Evolutionary conservation across 257 asterid species (phyloP).

Genomic region (Solanum bulbocastanum): DNA sequence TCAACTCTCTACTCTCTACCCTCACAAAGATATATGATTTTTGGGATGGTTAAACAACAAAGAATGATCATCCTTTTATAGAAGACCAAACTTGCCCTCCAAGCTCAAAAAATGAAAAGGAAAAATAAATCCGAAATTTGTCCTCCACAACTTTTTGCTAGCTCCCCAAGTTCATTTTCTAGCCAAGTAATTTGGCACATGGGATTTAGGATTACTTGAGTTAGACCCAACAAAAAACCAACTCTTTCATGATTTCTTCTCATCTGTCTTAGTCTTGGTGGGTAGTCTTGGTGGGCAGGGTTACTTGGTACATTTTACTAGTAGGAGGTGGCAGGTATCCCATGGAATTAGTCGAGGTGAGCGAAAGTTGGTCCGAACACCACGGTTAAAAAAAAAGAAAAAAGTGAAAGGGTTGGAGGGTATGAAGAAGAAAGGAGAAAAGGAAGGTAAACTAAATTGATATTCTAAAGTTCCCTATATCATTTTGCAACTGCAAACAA

Average conservation of each 20-base stretch:
- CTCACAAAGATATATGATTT: neutral
- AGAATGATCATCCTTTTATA: neutral
- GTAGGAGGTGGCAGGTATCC: neutral
- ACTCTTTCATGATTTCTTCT: neutral
- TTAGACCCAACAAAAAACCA: neutral
- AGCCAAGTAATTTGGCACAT: neutral
- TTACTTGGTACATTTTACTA: neutral
- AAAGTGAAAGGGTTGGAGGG: neutral
- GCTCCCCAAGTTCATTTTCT: neutral
- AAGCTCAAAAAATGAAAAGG: neutral
- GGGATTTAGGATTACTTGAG: neutral
- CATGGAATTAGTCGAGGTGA: neutral
- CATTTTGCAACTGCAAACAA: neutral
- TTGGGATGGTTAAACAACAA: neutral
- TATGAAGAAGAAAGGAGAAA: neutral
- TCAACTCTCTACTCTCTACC: neutral
- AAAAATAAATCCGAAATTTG: neutral
- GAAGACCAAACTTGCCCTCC: neutral
- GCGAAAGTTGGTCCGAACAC: neutral
- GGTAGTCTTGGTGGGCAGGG: neutral
- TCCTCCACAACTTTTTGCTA: neutral
- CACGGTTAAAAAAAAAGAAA: neutral
- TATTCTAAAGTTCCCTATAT: neutral
- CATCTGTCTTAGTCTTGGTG: neutral
- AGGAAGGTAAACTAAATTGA: neutral